phyloP scores from a whole-genome alignment of 2,329 filamentous ascomycete genomes.

The Penicillium sp. region DNA sequence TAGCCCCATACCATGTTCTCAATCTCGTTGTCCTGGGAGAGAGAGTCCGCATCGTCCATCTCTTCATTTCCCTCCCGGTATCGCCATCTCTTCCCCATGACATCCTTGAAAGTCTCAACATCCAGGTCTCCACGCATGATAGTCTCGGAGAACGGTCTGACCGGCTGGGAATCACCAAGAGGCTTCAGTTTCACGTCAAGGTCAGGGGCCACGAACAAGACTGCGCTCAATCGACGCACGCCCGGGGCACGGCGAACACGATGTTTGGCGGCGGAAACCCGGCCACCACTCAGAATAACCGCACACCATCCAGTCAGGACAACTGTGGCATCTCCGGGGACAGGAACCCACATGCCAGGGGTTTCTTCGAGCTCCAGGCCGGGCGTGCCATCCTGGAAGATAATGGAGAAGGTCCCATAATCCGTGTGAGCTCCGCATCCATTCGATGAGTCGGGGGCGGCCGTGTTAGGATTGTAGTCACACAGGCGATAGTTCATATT shows the following conservation, averaged over 20 bases:
- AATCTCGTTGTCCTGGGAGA: conserved; percentile 1
- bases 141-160: not conserved
- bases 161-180: not conserved
- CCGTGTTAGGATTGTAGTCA: conserved; percentile 3
- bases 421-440: conserved; percentile 6
- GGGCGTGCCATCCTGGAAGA: conserved; percentile 9
- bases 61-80: conserved; percentile 7
- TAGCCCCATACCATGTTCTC: not conserved
- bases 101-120: conserved; percentile 3
- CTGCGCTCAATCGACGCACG: conserved; percentile 3
- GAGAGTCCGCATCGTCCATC: not conserved
- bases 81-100: conserved; percentile 6
- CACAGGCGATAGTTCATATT: conserved; percentile 3
- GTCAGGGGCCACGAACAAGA: conserved; percentile 5
- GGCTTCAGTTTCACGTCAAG: not conserved
- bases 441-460: not conserved
- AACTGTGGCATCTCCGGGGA: conserved; percentile 2
- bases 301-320: conserved; percentile 6
- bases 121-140: not conserved
- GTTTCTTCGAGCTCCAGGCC: conserved; percentile 2
- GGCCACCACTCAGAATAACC: conserved; percentile 2
- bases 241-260: conserved; percentile 1
- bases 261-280: conserved; percentile 1
- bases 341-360: not conserved
- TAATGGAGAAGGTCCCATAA: conserved; percentile 1